Evolutionary conservation across 805 yeast genomes (phyloP), one percentile per base, ranked within the genome.

Genomic region (Wickerhamiella kurtzmanii): DNA sequence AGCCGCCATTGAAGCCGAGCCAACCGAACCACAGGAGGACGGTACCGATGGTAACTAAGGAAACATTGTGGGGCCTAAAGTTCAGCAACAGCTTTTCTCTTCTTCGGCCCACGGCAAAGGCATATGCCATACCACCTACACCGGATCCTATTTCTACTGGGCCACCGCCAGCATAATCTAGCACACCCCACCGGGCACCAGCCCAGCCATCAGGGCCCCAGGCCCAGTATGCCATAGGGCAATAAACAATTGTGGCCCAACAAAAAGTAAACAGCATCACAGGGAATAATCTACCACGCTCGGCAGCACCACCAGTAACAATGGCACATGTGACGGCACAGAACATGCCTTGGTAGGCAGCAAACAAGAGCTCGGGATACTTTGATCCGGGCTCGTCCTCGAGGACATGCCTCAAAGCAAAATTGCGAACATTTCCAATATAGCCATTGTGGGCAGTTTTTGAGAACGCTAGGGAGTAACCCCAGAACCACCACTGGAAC

Each of bases 131-230:
- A 1, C 95, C 96, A 35, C 86, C 82, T 20, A 87, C 82, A 50
- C 97, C 97, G 20, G 94, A 80, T 25, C 84, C 73, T 48, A 92
- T 85, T 63, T 89, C 97, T 22, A 89, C 96, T 0, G 96, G 95
- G 0, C 96, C 96, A 48, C 97, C 97, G 25, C 98, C 98, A 20
- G 98, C 98, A 64, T 84, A 89, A 63, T 89, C 98, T 44, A 89
- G 70, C 1, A 80, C 97, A 4, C 95, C 96, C 79, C 95, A 89
- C 56, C 77, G 71, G 54, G 73, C 73, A 16, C 61, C 63, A 35
- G 95, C 95, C 97, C 97, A 89, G 37, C 98, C 97, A 41, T 79
- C 80, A 1, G 83, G 60, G 48, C 86, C 82, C 97, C 97, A 89
- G 47, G 84, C 78, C 96, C 97, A 88, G 65, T 79, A 85, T 4